A percentile compares a stretch with the other conserved stretches of the same genome.
Conservation (phyloP, 176 grass and related monocot genomes). For the Saccharum spontaneum region DNA sequence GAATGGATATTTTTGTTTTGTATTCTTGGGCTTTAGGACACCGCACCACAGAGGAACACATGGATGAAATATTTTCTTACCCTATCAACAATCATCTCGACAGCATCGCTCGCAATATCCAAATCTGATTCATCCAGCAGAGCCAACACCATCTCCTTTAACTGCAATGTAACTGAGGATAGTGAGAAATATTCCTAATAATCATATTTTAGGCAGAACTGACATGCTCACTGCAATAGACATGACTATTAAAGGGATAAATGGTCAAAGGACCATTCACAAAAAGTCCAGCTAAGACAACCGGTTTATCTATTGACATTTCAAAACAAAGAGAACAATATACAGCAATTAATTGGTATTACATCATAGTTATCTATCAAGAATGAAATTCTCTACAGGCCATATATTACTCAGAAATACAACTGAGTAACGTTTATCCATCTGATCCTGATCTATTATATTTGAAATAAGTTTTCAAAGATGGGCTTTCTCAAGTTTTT, state of each 20-base stretch:
- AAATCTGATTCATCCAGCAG: conserved; percentile 48
- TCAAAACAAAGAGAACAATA: neutral
- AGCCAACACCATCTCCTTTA: conserved; percentile 49
- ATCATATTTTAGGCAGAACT: neutral
- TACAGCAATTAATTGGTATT: neutral
- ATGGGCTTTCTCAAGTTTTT: neutral
- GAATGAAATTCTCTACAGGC: neutral
- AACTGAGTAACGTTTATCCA: neutral
- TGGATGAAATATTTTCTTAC: conserved; percentile 36
- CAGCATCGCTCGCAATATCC: conserved; percentile 37
- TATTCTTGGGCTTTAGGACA: neutral
- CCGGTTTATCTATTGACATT: neutral
- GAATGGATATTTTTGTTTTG: neutral
- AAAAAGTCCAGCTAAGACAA: neutral
- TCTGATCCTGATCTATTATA: conserved; percentile 9
- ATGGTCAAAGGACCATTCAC: neutral
- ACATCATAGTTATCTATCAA: neutral
- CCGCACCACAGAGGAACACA: neutral
- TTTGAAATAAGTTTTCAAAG: neutral
- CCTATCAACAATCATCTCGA: conserved; percentile 41
- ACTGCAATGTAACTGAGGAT: neutral
- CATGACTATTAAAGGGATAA: neutral
- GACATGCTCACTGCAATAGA: neutral
- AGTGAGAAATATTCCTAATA: conserved; percentile 10
- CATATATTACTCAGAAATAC: neutral